Base-by-base conservation (phyloP, 352 stramenopile species). In the Phytophthora sojae region DNA sequence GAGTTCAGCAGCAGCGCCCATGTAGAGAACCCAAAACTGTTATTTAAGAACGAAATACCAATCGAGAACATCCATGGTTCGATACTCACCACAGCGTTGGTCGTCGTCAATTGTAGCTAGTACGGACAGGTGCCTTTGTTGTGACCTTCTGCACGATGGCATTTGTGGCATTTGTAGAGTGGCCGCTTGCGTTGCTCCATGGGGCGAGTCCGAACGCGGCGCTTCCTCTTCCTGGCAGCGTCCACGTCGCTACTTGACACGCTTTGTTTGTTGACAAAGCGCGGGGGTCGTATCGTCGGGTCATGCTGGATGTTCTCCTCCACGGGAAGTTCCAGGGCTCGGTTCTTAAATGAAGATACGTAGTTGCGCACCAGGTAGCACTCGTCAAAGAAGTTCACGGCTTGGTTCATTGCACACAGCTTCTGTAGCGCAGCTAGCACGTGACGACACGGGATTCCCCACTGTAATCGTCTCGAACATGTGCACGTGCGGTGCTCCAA, bases 121-220 rank as follows among this genome's bases (percentile, higher is more conserved):
- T 88, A 86, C 26, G 80, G 72, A 26, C 80, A 88, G 26, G 77
- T 86, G 23, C 79, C 71, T 53, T 80, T 85, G 76, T 88, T 86
- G 64, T 86, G 80, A 11, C 80, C 80, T 30, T 88, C 80, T 26
- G 77, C 77, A n/a, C 79, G 71, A 30, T 79, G 61, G 32, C 80
- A 88, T 29, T 73, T 76, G 44, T 80, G 80, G 56, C 80, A 88
- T 57, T 82, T 88, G 73, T 88, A 88, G 69, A 88, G 64, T 6
- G 73, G 64, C 12, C 80, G 69, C 62, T 86, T 88, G 26, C 80
- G 77, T 6, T 82, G 61, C 9, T 76, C 37, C 30, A 64, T 45
- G 44, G 75, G 77, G 4, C 71, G 71, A 26, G 60, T 80, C 45
- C 80, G 75, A 23, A 67, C 54, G 9, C 75, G 72, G 2, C 80